phyloP scores from a whole-genome alignment of 2,329 filamentous ascomycete genomes.

The Mycogone perniciosa region DNA sequence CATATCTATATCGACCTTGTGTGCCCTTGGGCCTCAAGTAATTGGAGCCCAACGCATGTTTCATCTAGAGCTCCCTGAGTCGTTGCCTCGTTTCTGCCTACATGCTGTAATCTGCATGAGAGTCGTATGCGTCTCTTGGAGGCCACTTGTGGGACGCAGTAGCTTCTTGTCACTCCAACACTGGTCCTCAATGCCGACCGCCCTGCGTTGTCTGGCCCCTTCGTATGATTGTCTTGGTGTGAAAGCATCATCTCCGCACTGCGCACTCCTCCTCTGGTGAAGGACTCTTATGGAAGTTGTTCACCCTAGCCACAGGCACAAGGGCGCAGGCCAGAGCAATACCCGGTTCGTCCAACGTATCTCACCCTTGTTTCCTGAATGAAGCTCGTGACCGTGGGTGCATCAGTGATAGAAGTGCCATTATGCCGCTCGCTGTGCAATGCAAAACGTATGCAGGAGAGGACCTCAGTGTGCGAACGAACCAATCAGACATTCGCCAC shows the following conservation, averaged over 20 bases:
- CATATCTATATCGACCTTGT: too few relatives aligned
- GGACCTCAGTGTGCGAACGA: background rate
- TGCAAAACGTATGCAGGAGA: background rate
- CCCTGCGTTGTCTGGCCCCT: background rate
- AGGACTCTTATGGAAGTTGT: background rate
- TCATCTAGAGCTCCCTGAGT: too few relatives aligned
- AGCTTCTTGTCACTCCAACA: background rate
- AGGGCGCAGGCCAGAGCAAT: background rate
- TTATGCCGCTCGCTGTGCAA: background rate
- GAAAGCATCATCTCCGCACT: background rate
- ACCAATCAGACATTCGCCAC: background rate
- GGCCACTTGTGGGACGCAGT: too few relatives aligned
- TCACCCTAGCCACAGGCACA: background rate
- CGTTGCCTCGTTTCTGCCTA: too few relatives aligned
- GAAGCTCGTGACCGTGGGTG: too few relatives aligned
- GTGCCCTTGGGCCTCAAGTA: too few relatives aligned
- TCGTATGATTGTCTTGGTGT: background rate
- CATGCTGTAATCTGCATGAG: too few relatives aligned
- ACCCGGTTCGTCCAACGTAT: background rate
- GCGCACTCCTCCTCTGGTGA: background rate
- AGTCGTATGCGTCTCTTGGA: too few relatives aligned
- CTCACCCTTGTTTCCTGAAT: background rate
- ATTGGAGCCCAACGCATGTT: too few relatives aligned
- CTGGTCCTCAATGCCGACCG: background rate
- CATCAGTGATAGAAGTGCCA: background rate